Evolutionary conservation across 1,284 basidiomycete genomes (phyloP).

Genomic region (Ceratobasidium theobromae): DNA sequence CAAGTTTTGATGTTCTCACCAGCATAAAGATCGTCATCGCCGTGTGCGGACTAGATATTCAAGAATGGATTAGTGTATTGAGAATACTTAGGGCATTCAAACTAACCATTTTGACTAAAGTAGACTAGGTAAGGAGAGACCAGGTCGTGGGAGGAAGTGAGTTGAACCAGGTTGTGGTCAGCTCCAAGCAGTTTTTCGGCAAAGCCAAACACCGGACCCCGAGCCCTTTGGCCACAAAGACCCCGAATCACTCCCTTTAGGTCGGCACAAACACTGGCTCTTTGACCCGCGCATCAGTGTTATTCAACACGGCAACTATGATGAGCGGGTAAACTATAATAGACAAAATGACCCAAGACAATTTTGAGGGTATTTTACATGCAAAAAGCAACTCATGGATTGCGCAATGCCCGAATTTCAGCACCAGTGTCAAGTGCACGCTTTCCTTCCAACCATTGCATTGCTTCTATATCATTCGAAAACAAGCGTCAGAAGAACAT

Average conservation of each 20-base stretch:
- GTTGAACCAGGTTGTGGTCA: constrained; percentile 12
- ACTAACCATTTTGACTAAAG: constrained; percentile 25
- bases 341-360: background rate
- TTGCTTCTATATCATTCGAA: constrained; percentile 57
- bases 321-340: too few species aligned
- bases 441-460: constrained; percentile 79
- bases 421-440: constrained; percentile 64
- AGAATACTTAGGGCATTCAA: background rate
- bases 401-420: constrained; percentile 51
- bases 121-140: background rate
- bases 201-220: constrained; percentile 21
- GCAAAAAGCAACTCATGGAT: background rate
- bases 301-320: too few species aligned
- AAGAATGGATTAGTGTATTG: background rate
- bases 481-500: background rate
- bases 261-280: too few species aligned
- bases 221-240: background rate
- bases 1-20: constrained; percentile 49
- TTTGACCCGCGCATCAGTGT: too few species aligned
- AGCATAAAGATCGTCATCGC: constrained; percentile 60
- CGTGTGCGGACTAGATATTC: constrained; percentile 20
- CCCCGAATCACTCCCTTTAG: too few species aligned
- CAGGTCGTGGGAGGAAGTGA: constrained; percentile 14
- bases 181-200: constrained; percentile 17
- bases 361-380: background rate